Percentiles rank a stretch among this genome's conserved stretches.
These are phyloP conservation scores for Penicillium sp. DNA, from an alignment of 2,329 filamentous ascomycete genomes.

Conservation along the genomic window DNA sequence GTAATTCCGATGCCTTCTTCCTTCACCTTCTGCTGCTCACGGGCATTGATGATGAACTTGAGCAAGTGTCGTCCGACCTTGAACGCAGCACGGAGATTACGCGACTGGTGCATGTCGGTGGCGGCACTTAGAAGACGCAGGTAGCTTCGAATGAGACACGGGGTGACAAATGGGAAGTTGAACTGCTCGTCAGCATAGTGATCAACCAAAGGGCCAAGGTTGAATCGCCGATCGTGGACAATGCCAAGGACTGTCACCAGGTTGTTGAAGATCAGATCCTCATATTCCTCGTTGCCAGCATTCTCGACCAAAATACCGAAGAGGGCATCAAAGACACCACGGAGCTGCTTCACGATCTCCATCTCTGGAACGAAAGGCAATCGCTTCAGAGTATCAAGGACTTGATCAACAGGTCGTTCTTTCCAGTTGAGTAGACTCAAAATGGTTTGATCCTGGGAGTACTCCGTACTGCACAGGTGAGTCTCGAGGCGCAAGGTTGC, in stretches of 20 bases:
- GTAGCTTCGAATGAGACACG: constrained; percentile 85
- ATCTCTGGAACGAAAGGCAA: constrained; percentile 95
- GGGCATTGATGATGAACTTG: constrained; percentile 90
- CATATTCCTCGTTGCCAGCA: constrained; percentile 87
- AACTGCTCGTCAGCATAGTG: constrained; percentile 87
- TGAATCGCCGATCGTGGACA: constrained; percentile 91
- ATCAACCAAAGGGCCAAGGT: constrained; percentile 86
- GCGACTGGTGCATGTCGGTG: constrained; percentile 78
- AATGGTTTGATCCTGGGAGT: constrained; percentile 88
- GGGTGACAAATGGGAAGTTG: constrained; percentile 89
- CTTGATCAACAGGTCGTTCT: constrained; percentile 70
- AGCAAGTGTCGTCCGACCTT: constrained; percentile 93
- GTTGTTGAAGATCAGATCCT: constrained; percentile 89
- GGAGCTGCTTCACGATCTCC: constrained; percentile 92
- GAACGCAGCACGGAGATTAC: constrained; percentile 85
- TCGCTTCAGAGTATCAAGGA: constrained; percentile 76
- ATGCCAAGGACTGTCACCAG: constrained; percentile 89
- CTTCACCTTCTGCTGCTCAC: constrained; percentile 84
- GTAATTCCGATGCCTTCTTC: constrained; percentile 86
- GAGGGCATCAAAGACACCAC: constrained; percentile 85
- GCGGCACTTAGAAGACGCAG: constrained; percentile 81
- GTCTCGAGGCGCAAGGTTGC: constrained; percentile 80
- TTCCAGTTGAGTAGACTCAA: constrained; percentile 86
- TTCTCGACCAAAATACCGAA: constrained; percentile 92
- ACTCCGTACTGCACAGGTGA: constrained; percentile 90